Evolutionary conservation across 805 yeast species (phyloP).

Genomic region (Cyberlindnera bimundalis): DNA sequence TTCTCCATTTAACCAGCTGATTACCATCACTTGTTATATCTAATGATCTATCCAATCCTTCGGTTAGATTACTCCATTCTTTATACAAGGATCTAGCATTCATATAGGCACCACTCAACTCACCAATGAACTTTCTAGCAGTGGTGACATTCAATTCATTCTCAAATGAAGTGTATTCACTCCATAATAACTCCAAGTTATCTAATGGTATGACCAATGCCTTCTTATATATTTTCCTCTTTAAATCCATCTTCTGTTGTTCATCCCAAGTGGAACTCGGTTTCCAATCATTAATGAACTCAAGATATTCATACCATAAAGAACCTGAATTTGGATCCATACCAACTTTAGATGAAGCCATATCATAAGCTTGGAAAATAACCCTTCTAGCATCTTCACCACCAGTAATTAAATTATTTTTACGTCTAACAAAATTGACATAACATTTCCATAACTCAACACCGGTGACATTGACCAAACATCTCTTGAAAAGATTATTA

Average conservation of each 20-base stretch:
- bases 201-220: slow-evolving; percentile 74
- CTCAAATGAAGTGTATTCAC: slow-evolving; percentile 78
- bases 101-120: slow-evolving; percentile 82
- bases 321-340: slow-evolving; percentile 66
- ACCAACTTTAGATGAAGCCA: slow-evolving; percentile 77
- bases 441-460: slow-evolving; percentile 75
- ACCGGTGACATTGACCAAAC: slow-evolving; percentile 59
- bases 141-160: slow-evolving; percentile 68
- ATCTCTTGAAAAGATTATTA: slow-evolving; percentile 61
- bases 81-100: slow-evolving; percentile 73
- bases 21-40: slow-evolving; percentile 30
- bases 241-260: slow-evolving; percentile 73
- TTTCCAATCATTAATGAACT: slow-evolving; percentile 71
- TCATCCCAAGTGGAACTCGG: slow-evolving; percentile 82
- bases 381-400: slow-evolving; percentile 75
- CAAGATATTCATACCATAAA: slow-evolving; percentile 82
- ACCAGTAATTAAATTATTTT: slow-evolving; percentile 66
- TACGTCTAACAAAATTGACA: slow-evolving; percentile 69
- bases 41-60: slow-evolving; percentile 40
- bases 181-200: slow-evolving; percentile 77
- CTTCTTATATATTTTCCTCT: slow-evolving; percentile 68
- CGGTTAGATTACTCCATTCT: slow-evolving; percentile 62
- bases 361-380: slow-evolving; percentile 78
- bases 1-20: slow-evolving; percentile 56
- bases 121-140: slow-evolving; percentile 82